Conservation (phyloP, 139 green algal species). For the Pedinophyceae sp. region DNA sequence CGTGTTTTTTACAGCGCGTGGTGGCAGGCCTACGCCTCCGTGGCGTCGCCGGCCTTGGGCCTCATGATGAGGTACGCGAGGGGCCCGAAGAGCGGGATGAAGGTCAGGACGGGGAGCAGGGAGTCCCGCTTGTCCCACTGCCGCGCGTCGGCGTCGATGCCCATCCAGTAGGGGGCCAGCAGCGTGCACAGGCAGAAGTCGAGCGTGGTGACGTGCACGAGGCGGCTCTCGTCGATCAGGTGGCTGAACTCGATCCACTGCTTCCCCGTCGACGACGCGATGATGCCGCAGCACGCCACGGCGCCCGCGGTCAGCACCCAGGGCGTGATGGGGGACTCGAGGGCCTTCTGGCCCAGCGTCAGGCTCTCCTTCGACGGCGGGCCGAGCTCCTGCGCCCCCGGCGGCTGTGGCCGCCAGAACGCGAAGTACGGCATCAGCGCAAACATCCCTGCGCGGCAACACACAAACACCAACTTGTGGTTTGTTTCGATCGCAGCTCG, state of each 20-base stretch:
- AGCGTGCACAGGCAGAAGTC: slow-evolving; percentile 5
- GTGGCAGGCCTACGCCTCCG: too few relatives aligned
- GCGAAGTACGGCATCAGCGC: not conserved
- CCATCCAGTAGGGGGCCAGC: slow-evolving; percentile 3
- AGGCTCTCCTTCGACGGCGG: too few relatives aligned
- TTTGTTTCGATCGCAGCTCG: too few relatives aligned
- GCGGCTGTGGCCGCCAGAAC: too few relatives aligned
- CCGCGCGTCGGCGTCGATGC: slow-evolving; percentile 1
- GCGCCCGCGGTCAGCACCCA: too few relatives aligned
- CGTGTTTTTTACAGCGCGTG: too few relatives aligned
- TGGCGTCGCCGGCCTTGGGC: slow-evolving; percentile 7
- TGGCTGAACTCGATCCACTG: not conserved
- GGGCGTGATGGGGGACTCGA: not conserved
- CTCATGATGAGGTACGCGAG: slow-evolving; percentile 5
- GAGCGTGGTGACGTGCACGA: slow-evolving; percentile 2
- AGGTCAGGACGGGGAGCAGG: not conserved
- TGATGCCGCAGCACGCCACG: too few relatives aligned
- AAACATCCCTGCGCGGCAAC: too few relatives aligned
- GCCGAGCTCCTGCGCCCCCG: too few relatives aligned
- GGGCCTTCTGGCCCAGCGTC: too few relatives aligned
- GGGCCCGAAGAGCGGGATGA: slow-evolving; percentile 5
- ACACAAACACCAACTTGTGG: too few relatives aligned
- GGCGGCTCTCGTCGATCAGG: slow-evolving; percentile 2
- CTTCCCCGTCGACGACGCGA: not conserved
- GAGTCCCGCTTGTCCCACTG: not conserved